Conservation (phyloP, 148 eudicot species). For the Diospyros kaki region DNA sequence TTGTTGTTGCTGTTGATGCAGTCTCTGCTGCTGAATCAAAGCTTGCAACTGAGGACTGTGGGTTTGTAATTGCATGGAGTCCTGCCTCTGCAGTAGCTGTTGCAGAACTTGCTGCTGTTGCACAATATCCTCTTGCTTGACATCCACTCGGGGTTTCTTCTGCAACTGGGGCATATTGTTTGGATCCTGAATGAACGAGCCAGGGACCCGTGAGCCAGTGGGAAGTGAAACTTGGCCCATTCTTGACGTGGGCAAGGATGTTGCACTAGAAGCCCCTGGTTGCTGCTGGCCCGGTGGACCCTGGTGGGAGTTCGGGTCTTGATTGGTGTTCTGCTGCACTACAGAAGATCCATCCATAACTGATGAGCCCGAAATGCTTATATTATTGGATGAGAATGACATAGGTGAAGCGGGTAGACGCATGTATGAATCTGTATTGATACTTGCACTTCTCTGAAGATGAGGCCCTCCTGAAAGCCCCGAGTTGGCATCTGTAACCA, state of each 20-base stretch:
- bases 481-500: conserved; percentile 77
- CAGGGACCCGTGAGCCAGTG: conserved; percentile 43
- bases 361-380: conserved; percentile 83
- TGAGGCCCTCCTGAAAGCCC: conserved; percentile 74
- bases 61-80: conserved; percentile 58
- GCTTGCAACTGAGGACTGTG: conserved; percentile 80
- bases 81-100: conserved; percentile 72
- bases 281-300: conserved; percentile 40
- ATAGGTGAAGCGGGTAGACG: conserved; percentile 82
- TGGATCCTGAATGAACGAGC: conserved; percentile 65
- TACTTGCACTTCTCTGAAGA: conserved; percentile 79
- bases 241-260: conserved; percentile 44
- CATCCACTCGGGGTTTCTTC: conserved; percentile 67
- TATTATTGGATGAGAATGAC: conserved; percentile 87
- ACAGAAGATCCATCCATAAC: conserved; percentile 65
- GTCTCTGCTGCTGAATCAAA: conserved; percentile 74
- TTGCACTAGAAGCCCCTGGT: conserved; percentile 50
- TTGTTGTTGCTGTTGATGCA: conserved; percentile 72
- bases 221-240: conserved; percentile 53
- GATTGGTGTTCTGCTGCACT: conserved; percentile 59
- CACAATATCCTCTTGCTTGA: conserved; percentile 61
- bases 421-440: conserved; percentile 62
- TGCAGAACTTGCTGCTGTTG: conserved; percentile 60
- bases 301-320: conserved; percentile 51
- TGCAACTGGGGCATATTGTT: conserved; percentile 51